These are phyloP conservation scores for Chalciporus piperatus DNA, from an alignment of 768 basidiomycete species.

Conservation along the genomic window DNA sequence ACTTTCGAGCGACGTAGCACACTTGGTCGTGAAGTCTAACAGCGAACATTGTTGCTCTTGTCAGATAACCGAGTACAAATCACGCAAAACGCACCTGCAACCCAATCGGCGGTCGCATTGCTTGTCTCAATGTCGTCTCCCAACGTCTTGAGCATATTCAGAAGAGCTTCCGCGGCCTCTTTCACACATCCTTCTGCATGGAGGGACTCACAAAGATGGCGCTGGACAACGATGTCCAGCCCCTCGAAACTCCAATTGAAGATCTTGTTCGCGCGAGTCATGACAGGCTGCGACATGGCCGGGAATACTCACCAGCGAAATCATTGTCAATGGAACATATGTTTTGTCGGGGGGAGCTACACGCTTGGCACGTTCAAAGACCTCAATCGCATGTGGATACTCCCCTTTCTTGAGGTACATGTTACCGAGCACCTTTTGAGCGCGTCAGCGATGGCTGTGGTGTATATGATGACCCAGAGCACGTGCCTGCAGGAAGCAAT, in stretches of 20 bases:
- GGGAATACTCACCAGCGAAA: conserved; percentile 2
- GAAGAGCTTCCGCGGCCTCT: conserved; percentile 10
- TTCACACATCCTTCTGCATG: conserved; percentile 9
- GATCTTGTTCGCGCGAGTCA: conserved; percentile 4
- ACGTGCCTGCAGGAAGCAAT: neutral
- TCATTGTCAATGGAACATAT: neutral
- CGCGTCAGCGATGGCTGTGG: neutral
- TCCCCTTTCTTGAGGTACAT: conserved; percentile 1
- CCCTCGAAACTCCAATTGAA: conserved; percentile 14
- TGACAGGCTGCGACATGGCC: too few relatives aligned
- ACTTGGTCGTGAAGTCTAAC: conserved; percentile 2
- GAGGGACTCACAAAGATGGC: conserved; percentile 12
- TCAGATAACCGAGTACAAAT: neutral
- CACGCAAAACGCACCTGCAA: neutral
- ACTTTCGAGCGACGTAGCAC: neutral
- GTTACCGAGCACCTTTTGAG: neutral
- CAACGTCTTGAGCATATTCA: conserved; percentile 4
- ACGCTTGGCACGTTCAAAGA: neutral
- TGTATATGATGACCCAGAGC: too few relatives aligned
- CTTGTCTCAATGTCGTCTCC: neutral
- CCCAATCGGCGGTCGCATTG: conserved; percentile 1
- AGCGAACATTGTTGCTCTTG: neutral
- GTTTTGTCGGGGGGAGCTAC: too few relatives aligned
- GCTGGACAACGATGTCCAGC: conserved; percentile 5
- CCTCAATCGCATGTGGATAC: conserved; percentile 1